Base-by-base conservation (phyloP, 2,329 filamentous ascomycete genomes). In the Fusarium burgessii region DNA sequence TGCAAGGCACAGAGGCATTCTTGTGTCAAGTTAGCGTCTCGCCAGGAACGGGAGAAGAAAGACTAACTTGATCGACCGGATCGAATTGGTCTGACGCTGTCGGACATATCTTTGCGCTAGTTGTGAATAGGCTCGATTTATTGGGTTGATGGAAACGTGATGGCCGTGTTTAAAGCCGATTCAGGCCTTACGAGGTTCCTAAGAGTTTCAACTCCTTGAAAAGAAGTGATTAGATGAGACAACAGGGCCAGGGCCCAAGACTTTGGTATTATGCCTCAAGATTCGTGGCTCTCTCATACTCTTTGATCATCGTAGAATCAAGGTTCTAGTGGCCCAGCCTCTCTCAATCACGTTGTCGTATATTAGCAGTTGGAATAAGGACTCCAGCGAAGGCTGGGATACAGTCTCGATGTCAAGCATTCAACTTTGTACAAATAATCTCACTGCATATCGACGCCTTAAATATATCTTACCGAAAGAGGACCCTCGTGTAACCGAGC, bases 1-100 rank as follows among this genome's bases (percentile, higher is more conserved):
- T 55, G 41, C 23, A 50, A 67, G 62, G 63, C 33, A 67, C 56
- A 40, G 41, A 38, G 38, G 15, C 56, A 67, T 62, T 41, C 15
- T 40, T 62, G 14, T 23, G 9, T 27, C 18, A 42, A n/a, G 17
- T 41, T 67, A 67, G 64, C 42, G 56, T 33, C 41, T 61, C 25
- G 20, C 43, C 62, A 62, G 64, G 62, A 67, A 67, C 64, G 43
- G 42, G 47, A 67, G 46, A 42, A 40, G 25, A 20, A 43, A 45
- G 32, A 41, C 33, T 29, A 50, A 29, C 29, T 11, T 10, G 62
- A 55, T 55, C 38, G 27, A 43, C 50, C 62, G 40, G 61, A 67
- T 62, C 47, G 36, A 29, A 33, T 61, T 47, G 54, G 41, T 42
- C 41, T 47, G 61, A 47, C 32, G 42, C 32, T 50, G 14, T 42